Evolutionary conservation across 176 grass and related monocot genomes (phyloP).

Genomic region (maize (Zea mays)): Zm-B73-REFERENCE-NAM-5.0 NC_050099.1:246219001-246219500

Average conservation of each 20-base stretch:
- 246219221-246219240: constrained; percentile 99
- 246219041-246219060: constrained; percentile 98
- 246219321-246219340: neutral
- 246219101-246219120: constrained; percentile 35
- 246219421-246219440: neutral
- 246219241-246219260: constrained; percentile 40
- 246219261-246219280: neutral
- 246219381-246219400: neutral
- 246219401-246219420: neutral
- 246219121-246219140: constrained; percentile 19
- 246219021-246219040: constrained; percentile 98
- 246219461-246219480: neutral
- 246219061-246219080: constrained; percentile 94
- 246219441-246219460: neutral
- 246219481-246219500: neutral
- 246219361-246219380: neutral
- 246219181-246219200: constrained; percentile 94
- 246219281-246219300: constrained; percentile 1
- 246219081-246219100: constrained; percentile 90
- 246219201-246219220: constrained; percentile 99
- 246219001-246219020: constrained; percentile 99
- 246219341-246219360: neutral
- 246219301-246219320: neutral
- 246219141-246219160: neutral
- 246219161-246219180: constrained; percentile 43